Conservation (phyloP, 2,329 filamentous ascomycete genomes). For the Aspergillus calidoustus region DNA sequence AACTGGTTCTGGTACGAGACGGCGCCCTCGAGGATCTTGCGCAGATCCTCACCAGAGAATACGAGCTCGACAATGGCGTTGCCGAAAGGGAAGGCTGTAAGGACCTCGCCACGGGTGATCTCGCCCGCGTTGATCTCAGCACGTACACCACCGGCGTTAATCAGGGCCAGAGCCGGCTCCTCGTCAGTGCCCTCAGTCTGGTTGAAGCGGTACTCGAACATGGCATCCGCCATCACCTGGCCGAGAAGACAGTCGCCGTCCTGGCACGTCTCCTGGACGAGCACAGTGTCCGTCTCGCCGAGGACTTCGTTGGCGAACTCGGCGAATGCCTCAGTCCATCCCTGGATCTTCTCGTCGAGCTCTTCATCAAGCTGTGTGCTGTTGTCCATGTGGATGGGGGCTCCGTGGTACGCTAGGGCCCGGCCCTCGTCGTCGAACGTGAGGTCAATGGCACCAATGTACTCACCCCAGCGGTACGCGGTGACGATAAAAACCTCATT, state of each 20-base stretch:
- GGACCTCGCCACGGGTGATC: constrained; percentile 11
- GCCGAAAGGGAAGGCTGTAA: constrained; percentile 11
- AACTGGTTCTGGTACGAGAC: constrained; percentile 11
- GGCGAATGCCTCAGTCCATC: constrained; percentile 2
- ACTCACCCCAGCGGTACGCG: constrained; percentile 11
- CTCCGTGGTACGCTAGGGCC: constrained; percentile 12
- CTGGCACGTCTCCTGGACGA: constrained; percentile 8
- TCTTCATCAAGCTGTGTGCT: constrained; percentile 4
- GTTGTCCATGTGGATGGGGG: constrained; percentile 15
- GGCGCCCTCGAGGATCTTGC: constrained; percentile 3
- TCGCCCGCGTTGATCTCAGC: constrained; percentile 4
- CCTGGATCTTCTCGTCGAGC: constrained; percentile 8
- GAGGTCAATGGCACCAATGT: constrained; percentile 3
- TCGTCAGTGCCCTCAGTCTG: constrained; percentile 6
- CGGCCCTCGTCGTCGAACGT: constrained; percentile 8
- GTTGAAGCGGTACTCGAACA: constrained; percentile 9
- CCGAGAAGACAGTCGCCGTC: constrained; percentile 10
- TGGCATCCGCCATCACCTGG: constrained; percentile 13
- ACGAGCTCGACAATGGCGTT: constrained; percentile 10
- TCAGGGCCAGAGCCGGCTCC: background rate
- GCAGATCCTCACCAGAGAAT: constrained; percentile 3
- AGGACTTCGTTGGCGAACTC: constrained; percentile 5
- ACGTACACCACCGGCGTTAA: constrained; percentile 6
- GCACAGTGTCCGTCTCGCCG: background rate
- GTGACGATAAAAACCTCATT: constrained; percentile 12